These are phyloP conservation scores for Fomes fomentarius DNA, from an alignment of 1,284 basidiomycete genomes.

Conservation along the genomic window DNA sequence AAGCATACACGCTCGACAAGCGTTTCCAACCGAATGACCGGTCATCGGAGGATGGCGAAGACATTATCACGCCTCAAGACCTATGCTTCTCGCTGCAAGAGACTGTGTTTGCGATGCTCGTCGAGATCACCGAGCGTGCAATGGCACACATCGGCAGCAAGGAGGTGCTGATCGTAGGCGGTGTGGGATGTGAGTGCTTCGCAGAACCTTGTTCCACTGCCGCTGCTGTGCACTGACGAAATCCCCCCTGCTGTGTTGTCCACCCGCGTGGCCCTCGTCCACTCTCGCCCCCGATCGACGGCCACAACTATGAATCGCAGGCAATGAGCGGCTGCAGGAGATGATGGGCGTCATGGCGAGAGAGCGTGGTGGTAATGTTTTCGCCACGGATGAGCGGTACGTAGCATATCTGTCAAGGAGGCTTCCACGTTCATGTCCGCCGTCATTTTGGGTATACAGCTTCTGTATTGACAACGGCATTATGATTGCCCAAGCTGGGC, in stretches of 20 bases:
- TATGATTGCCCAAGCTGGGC: conserved; percentile 99
- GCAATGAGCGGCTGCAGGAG: conserved; percentile 90
- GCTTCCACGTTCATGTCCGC: background rate
- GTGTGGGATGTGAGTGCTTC: conserved; percentile 87
- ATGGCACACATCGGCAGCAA: conserved; percentile 98
- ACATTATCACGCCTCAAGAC: conserved; percentile 91
- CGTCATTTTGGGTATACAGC: conserved; percentile 44
- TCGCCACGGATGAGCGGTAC: conserved; percentile 95
- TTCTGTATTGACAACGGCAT: conserved; percentile 99
- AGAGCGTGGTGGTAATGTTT: conserved; percentile 89
- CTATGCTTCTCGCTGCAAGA: conserved; percentile 98
- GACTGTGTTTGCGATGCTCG: conserved; percentile 97
- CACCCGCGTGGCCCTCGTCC: background rate
- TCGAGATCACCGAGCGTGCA: conserved; percentile 98
- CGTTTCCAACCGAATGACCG: conserved; percentile 57
- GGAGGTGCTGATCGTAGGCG: conserved; percentile 97
- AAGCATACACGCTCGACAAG: conserved; percentile 86
- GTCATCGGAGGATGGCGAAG: conserved; percentile 47
- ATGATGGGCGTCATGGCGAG: conserved; percentile 99
- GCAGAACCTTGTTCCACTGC: conserved; percentile 6
- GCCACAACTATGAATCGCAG: conserved; percentile 46
- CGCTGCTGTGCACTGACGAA: background rate
- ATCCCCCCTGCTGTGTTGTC: background rate
- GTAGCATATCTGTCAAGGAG: conserved; percentile 23
- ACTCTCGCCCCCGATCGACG: background rate